These are phyloP conservation scores for Podospora pseudocomata DNA, from an alignment of 495 filamentous ascomycete species.

Conservation along the genomic window DNA sequence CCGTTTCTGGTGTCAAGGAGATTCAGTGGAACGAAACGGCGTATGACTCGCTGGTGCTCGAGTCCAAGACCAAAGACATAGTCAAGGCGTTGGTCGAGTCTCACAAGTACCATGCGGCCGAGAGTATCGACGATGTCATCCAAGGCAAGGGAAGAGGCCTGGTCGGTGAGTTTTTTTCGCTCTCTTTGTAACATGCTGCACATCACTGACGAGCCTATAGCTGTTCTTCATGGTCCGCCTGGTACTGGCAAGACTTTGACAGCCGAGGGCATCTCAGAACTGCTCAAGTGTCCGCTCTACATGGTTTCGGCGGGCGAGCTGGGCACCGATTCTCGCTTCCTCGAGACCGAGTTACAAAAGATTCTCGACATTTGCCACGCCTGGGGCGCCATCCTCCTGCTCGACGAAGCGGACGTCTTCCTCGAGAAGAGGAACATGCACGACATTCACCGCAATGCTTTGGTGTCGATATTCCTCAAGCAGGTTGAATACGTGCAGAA, in stretches of 20 bases:
- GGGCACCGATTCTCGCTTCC: conserved; percentile 70
- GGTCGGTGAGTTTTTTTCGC: conserved; percentile 68
- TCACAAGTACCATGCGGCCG: conserved; percentile 62
- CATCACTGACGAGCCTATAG: conserved; percentile 24
- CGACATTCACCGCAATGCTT: conserved; percentile 70
- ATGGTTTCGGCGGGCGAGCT: conserved; percentile 80
- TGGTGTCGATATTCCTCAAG: conserved; percentile 61
- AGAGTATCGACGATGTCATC: conserved; percentile 67
- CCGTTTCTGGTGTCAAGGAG: conserved; percentile 68
- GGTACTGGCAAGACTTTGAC: conserved; percentile 89
- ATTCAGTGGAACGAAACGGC: conserved; percentile 33
- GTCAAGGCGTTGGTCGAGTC: conserved; percentile 50
- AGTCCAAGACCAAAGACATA: conserved; percentile 32
- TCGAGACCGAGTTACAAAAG: conserved; percentile 77
- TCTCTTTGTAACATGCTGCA: background rate
- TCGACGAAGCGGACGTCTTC: conserved; percentile 80
- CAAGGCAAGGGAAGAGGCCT: conserved; percentile 51
- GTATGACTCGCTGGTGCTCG: conserved; percentile 29
- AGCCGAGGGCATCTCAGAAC: conserved; percentile 80
- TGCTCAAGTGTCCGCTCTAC: conserved; percentile 78
- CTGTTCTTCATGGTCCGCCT: conserved; percentile 75
- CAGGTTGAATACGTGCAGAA: conserved; percentile 53
- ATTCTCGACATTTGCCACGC: conserved; percentile 84
- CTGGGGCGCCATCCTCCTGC: conserved; percentile 77
- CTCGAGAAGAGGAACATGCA: conserved; percentile 69